Evolutionary conservation across 257 asterid genomes (phyloP).

Genomic region (Catharanthus roseus): DNA sequence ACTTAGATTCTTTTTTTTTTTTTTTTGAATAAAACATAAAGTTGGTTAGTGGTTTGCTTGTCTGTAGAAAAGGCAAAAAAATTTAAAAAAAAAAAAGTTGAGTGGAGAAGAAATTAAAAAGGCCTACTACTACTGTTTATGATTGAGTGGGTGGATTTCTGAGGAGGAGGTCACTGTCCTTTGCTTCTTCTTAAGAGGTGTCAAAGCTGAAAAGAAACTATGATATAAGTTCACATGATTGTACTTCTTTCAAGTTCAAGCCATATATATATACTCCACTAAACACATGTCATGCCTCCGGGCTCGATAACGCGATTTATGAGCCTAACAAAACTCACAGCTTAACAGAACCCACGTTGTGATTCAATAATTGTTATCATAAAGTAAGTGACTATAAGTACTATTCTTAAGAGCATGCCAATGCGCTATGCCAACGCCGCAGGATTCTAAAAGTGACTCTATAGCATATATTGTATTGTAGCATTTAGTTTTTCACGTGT

Average conservation of each 20-base stretch:
- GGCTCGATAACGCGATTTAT: no score
- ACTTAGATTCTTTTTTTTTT: conserved; percentile 16
- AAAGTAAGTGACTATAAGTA: no score
- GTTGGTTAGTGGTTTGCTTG: conserved; percentile 4
- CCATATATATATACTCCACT: background rate
- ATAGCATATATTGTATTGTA: no score
- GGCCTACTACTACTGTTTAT: conserved; percentile 4
- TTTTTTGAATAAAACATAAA: conserved; percentile 7
- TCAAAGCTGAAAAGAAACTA: background rate
- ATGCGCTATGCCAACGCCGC: no score
- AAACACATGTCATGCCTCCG: no score
- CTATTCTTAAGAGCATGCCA: no score
- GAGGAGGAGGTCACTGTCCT: conserved; percentile 13
- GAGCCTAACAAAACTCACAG: no score
- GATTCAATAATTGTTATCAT: no score
- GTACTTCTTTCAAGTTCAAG: background rate
- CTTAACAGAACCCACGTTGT: no score
- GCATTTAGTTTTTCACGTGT: no score
- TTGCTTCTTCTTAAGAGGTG: background rate
- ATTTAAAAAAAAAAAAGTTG: background rate
- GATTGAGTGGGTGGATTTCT: conserved; percentile 13
- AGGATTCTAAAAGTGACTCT: no score
- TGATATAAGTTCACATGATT: background rate
- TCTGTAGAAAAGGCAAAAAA: conserved; percentile 8
- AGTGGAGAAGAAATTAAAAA: no score